Evolutionary conservation across 164 flowering plant genomes (phyloP), one percentile per base, ranked within the genome.

Genomic region (Piper betle): DNA sequence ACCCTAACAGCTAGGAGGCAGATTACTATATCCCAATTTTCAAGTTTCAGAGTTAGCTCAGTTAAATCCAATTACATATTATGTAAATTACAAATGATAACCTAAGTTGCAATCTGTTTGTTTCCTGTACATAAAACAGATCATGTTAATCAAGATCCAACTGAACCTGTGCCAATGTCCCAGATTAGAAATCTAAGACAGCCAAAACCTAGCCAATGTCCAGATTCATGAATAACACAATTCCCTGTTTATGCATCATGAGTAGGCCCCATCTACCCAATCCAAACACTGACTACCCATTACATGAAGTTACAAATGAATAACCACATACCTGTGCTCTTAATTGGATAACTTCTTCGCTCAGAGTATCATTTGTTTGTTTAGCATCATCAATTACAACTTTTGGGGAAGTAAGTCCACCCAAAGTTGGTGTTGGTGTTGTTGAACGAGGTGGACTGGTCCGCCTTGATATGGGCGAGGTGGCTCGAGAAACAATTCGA

Each of bases 371-470:
- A 66, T 85, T 86, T 65, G 88, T 75, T 70, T 68, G 78, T 71
- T 86, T 90, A 48, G 83, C 74, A 71, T 86, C 92, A 74, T 84
- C 86, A 38, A 86, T 73, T 58, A 78, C 77, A 43, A 87, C 65
- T 72, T 79, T 90, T 57, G 99, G 96, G 43, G 95, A 78, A 40
- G 88, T 72, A 39, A 93, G 86, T 62, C 99, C 97, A 52, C 74
- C 85, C 59, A 93, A 74, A 59, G 94, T 90, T 66, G 97, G 99
- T 37, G 95, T 90, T 53, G 99, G 99, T 46, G 99, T 93, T 37
- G 97, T 86, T 38, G 99, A 84, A 59, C 99, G 99, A 68, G 97
- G 96, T 66, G 97, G 97, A 65, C 99, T 93, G 16, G 87, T 66
- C 41, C 99, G 78, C 71, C 99, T 85, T 59, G 99, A 93, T 70